Base-by-base conservation (phyloP, 2,329 filamentous ascomycete genomes). In the Tothia fuscella region DNA sequence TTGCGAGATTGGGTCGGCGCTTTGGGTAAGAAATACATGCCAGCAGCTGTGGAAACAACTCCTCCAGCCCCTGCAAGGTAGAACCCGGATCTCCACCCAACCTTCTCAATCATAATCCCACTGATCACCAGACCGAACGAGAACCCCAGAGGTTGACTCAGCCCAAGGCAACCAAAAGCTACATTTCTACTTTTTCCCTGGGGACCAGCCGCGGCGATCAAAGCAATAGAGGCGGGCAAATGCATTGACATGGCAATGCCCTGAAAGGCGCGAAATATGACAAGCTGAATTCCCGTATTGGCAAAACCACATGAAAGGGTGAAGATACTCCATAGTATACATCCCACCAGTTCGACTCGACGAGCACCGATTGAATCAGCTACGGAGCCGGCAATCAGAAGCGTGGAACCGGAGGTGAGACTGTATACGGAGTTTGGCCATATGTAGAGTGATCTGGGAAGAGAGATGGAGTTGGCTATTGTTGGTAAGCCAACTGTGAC, bases 21-120 rank as follows among this genome's bases (percentile, higher is more conserved):
- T 49, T 53, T 58, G 9, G 67, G 46, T 50, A 65, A 47, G 20
- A 52, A 55, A 51, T 57, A 67, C 19, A 62, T 25, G 3, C 59
- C 59, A 4, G 63, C 42, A 1, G 57, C 47, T n/a, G 66, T 58
- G 6, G 68, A 53, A 6, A 59, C 36, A 2, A 57, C 55, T 21
- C 63, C 68, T 21, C 68, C 48, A 10, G 63, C 64, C 0, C 66
- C 66, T 17, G 59, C 56, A 3, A 70, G 56, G 47, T 72, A 66
- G 48, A 67, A 76, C 1, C 67, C 70, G 46, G 57, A 65, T 33
- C 70, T 53, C 72, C 71, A 76, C 2, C 68, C 67, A 34, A 70
- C 61, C 0, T 57, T 61, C 24, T 68, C 60, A 1, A 63, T 56
- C 25, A 75, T 61, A 0, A 72, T 46, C 43, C 70, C 70, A 21